Percentiles rank a stretch among this genome's conserved stretches.
These are phyloP conservation scores for Dissophora globulifera DNA, from an alignment of 192 early-diverging fungal genomes.

Conservation along the genomic window DNA sequence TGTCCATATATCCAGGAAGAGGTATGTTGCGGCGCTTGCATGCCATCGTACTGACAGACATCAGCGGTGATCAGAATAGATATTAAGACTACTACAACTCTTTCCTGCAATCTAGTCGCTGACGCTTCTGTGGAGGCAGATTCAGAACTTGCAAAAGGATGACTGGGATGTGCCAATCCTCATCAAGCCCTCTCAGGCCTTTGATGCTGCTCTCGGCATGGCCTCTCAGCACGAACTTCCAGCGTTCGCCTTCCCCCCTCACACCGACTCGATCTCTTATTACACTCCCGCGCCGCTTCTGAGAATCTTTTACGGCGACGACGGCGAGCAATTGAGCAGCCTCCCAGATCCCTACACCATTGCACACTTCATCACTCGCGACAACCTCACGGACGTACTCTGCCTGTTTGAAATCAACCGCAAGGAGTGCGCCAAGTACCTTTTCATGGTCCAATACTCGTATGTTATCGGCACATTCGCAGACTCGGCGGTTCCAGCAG, in stretches of 20 bases:
- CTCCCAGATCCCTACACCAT: conserved; percentile 56
- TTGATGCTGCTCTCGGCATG: conserved; percentile 57
- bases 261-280: conserved; percentile 37
- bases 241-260: conserved; percentile 49
- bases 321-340: conserved; percentile 18
- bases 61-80: too few relatives aligned
- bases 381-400: conserved; percentile 83
- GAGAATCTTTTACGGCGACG: conserved; percentile 51
- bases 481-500: conserved; percentile 29
- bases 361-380: conserved; percentile 80
- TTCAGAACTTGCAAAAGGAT: conserved; percentile 56
- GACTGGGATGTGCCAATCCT: conserved; percentile 61
- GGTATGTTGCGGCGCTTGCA: too few relatives aligned
- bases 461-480: conserved; percentile 60
- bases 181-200: conserved; percentile 60
- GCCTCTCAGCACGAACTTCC: conserved; percentile 65
- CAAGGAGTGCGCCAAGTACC: conserved; percentile 84
- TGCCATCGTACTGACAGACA: too few relatives aligned
- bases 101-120: conserved; percentile 24
- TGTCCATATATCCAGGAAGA: conserved; percentile 50
- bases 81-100: not conserved
- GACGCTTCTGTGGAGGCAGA: conserved; percentile 54
- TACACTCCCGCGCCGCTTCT: conserved; percentile 49
- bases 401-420: conserved; percentile 91
- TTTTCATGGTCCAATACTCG: conserved; percentile 72